Conservation (phyloP, 192 early-diverging fungal species). For the Spizellomyces punctatus region DNA sequence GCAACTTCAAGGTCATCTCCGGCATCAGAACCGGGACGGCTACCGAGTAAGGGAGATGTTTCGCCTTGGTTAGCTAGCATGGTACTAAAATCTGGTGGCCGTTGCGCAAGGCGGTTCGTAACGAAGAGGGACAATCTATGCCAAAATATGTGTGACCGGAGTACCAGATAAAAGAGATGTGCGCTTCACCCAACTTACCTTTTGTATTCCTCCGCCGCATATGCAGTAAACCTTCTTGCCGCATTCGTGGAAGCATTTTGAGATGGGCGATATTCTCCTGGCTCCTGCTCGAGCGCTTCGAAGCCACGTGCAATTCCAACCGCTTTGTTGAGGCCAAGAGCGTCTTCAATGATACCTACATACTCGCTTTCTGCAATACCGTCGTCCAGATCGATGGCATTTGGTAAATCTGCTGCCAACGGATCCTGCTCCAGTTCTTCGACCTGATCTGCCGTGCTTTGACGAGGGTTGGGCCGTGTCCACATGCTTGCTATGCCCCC, state of each 20-base stretch:
- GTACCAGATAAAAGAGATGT: too few species aligned
- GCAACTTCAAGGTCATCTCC: background rate
- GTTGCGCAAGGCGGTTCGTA: conserved; percentile 16
- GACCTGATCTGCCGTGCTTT: background rate
- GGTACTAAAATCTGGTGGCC: conserved; percentile 16
- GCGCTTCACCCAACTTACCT: background rate
- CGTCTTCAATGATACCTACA: conserved; percentile 73
- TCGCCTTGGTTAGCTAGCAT: conserved; percentile 11
- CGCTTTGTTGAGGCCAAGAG: conserved; percentile 67
- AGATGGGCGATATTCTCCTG: background rate
- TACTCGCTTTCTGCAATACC: conserved; percentile 59
- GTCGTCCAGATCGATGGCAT: conserved; percentile 21
- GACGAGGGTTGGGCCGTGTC: background rate
- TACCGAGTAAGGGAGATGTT: background rate
- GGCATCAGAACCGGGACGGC: background rate
- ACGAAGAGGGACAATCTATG: conserved; percentile 15
- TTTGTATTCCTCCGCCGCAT: conserved; percentile 17
- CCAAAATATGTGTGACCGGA: conserved; percentile 16
- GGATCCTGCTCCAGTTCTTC: conserved; percentile 21
- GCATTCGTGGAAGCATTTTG: too few species aligned
- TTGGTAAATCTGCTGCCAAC: conserved; percentile 17
- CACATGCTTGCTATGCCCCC: background rate
- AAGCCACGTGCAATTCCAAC: conserved; percentile 71
- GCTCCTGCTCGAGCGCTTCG: conserved; percentile 40
- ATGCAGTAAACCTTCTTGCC: background rate